Percentiles rank a stretch among this genome's conserved stretches.
Conservation (phyloP, 306 rosid species). For the Vigna mungo region DNA sequence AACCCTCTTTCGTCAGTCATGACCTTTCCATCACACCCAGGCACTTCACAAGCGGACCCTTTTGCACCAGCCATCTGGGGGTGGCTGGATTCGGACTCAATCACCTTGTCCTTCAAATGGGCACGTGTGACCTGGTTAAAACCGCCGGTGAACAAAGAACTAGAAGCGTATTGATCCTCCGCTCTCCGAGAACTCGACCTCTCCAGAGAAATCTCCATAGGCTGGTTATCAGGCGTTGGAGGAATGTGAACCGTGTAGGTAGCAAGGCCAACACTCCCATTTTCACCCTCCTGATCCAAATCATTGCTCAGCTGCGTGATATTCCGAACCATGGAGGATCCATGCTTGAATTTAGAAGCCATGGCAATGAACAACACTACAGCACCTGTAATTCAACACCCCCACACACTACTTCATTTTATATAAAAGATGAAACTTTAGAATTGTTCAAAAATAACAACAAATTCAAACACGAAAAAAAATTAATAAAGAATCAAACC, state of each 20-base stretch:
- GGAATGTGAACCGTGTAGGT: slow-evolving; percentile 71
- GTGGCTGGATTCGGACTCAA: slow-evolving; percentile 65
- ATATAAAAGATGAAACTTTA: slow-evolving; percentile 37
- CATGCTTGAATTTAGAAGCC: slow-evolving; percentile 48
- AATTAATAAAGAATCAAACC: background rate
- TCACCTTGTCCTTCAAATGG: slow-evolving; percentile 69
- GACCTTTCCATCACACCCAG: slow-evolving; percentile 67
- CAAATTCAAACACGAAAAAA: slow-evolving; percentile 6
- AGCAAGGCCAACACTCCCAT: slow-evolving; percentile 45
- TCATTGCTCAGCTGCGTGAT: slow-evolving; percentile 55
- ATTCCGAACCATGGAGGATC: slow-evolving; percentile 47
- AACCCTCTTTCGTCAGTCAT: slow-evolving; percentile 71
- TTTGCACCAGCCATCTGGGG: slow-evolving; percentile 76
- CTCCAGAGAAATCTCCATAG: slow-evolving; percentile 58
- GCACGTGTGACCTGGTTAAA: slow-evolving; percentile 64
- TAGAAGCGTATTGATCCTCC: slow-evolving; percentile 72
- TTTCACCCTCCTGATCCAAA: slow-evolving; percentile 52
- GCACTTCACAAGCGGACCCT: slow-evolving; percentile 64
- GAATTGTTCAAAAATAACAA: slow-evolving; percentile 36
- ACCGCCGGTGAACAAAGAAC: slow-evolving; percentile 78
- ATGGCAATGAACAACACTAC: slow-evolving; percentile 14
- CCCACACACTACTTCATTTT: slow-evolving; percentile 32
- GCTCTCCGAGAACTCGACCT: slow-evolving; percentile 65
- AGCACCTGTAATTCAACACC: slow-evolving; percentile 47
- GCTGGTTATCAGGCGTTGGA: slow-evolving; percentile 74